Percentiles rank a stretch among this genome's conserved stretches.
phyloP scores from a whole-genome alignment of 352 stramenopile genomes.

The Phytophthora crassamura region DNA sequence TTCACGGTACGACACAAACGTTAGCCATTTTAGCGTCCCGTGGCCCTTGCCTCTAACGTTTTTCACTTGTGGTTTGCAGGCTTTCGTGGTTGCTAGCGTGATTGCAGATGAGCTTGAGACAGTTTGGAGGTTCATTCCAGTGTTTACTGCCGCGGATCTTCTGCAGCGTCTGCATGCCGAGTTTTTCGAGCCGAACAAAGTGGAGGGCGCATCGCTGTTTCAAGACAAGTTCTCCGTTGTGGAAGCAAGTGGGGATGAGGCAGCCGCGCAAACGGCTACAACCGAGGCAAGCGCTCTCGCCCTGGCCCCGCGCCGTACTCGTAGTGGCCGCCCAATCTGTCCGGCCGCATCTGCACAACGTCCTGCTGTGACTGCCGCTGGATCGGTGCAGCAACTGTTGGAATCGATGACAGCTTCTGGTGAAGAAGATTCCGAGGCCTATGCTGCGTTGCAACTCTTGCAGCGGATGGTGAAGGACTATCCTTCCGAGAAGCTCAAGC shows the following conservation, averaged over 20 bases:
- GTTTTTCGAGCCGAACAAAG: constrained; percentile 75
- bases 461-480: constrained; percentile 63
- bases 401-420: constrained; percentile 36
- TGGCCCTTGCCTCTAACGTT: neutral
- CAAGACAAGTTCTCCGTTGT: constrained; percentile 72
- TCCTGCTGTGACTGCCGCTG: constrained; percentile 8
- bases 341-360: constrained; percentile 5
- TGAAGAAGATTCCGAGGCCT: constrained; percentile 50
- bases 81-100: constrained; percentile 87
- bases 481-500: constrained; percentile 68
- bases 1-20: constrained; percentile 62
- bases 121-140: constrained; percentile 81
- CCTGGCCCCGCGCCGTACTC: constrained; percentile 34
- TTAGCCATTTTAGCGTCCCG: neutral
- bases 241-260: constrained; percentile 19
- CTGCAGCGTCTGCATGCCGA: constrained; percentile 78
- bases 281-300: constrained; percentile 8
- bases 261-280: constrained; percentile 1
- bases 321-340: constrained; percentile 46
- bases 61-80: constrained; percentile 37
- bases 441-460: constrained; percentile 59
- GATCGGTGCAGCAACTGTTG: constrained; percentile 42
- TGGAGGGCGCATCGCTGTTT: constrained; percentile 65
- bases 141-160: constrained; percentile 82
- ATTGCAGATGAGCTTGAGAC: constrained; percentile 69